These are phyloP conservation scores for Seminavis robusta DNA, from an alignment of 108 stramenopile genomes.

Conservation along the genomic window DNA sequence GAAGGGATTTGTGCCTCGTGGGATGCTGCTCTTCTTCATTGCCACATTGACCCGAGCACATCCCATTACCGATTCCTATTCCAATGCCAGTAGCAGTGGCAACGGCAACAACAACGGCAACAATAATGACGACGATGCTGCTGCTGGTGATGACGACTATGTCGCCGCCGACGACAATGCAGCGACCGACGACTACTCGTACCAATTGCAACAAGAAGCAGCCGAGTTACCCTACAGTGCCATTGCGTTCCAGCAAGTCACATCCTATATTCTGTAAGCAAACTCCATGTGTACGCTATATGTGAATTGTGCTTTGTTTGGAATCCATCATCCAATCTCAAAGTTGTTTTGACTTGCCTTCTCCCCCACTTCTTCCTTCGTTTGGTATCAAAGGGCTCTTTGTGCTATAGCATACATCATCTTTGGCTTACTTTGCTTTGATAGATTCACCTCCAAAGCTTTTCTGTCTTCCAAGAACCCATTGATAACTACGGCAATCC, in stretches of 20 bases:
- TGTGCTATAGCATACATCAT: conserved; percentile 68
- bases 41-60: conserved; percentile 51
- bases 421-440: conserved; percentile 69
- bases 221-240: conserved; percentile 58
- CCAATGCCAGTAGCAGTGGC: background rate
- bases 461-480: conserved; percentile 73
- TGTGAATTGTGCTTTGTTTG: background rate
- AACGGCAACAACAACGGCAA: conserved; percentile 9
- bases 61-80: conserved; percentile 15
- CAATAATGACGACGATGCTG: conserved; percentile 7
- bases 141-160: conserved; percentile 26
- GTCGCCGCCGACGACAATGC: conserved; percentile 7
- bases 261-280: conserved; percentile 74
- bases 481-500: conserved; percentile 51
- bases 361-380: conserved; percentile 2
- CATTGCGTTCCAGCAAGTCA: conserved; percentile 70
- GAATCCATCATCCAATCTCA: background rate
- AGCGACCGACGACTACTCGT: background rate
- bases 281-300: background rate
- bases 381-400: conserved; percentile 36
- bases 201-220: background rate
- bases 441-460: conserved; percentile 72
- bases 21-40: conserved; percentile 60
- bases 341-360: background rate
- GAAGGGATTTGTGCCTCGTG: conserved; percentile 67